Conservation (phyloP, 768 basidiomycete species). For the Boletus insuetus region DNA sequence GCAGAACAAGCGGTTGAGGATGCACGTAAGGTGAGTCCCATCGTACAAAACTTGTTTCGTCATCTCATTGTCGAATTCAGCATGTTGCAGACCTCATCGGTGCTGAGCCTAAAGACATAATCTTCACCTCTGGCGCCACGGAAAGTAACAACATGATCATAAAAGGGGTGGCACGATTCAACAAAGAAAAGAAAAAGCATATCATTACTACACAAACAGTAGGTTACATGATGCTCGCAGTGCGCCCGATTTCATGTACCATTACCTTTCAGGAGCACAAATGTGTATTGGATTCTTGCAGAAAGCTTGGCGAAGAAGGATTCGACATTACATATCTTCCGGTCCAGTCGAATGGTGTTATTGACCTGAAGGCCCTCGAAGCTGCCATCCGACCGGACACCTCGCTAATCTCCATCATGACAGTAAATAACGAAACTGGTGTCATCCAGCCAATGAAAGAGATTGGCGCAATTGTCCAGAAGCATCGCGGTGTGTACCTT, state of each 20-base stretch:
- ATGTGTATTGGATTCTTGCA: constrained; percentile 97
- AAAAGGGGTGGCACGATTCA: constrained; percentile 95
- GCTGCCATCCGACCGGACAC: constrained; percentile 90
- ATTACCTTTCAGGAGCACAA: constrained; percentile 81
- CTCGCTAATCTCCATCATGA: constrained; percentile 95
- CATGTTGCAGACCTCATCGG: constrained; percentile 91
- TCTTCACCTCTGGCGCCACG: constrained; percentile 97
- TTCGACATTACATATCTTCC: constrained; percentile 99
- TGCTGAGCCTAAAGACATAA: constrained; percentile 91
- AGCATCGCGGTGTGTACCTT: constrained; percentile 88
- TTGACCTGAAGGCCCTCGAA: constrained; percentile 77
- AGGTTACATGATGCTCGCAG: constrained; percentile 25
- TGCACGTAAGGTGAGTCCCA: constrained; percentile 67
- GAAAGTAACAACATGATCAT: constrained; percentile 98
- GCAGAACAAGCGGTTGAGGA: constrained; percentile 93
- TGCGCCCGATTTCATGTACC: not conserved
- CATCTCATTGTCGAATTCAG: constrained; percentile 37
- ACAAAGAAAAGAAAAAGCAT: constrained; percentile 90
- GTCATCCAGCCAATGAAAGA: constrained; percentile 97
- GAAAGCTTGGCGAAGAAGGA: constrained; percentile 92
- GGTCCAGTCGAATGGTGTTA: constrained; percentile 80
- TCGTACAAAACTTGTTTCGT: constrained; percentile 3
- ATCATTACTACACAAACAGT: constrained; percentile 95
- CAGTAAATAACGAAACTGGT: constrained; percentile 98
- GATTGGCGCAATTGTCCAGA: constrained; percentile 82